Evolutionary conservation across 257 asterid species (phyloP), one percentile per base, ranked within the genome.

Genomic region (Penstemon barbatus): DNA sequence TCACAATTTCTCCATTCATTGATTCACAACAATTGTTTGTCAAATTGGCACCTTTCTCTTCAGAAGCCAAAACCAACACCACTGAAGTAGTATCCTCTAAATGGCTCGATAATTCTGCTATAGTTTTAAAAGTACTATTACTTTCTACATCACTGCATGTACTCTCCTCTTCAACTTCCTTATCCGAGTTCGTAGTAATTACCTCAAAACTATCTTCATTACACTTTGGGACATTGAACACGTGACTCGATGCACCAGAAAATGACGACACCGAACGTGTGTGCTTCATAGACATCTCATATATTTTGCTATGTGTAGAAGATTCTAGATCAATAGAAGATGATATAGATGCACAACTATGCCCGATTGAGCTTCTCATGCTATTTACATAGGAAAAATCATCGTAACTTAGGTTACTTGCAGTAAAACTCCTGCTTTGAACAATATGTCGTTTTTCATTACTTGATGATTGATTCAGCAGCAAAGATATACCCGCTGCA

Each of bases 291-390:
- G 79, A 71, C 38, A 51, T 58, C 66, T 85, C 96, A 64, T 77
- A 69, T 25, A 25, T 25, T 75, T 81, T 80, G 77, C 81, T 79
- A 77, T 80, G 90, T 63, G 77, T 86, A 41, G 78, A 74, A 44
- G 89, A 82, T 42, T 90, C 90, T 71, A 89, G 74, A 79, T 92
- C 98, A 72, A 80, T 63, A 63, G 97, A 92, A 61, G 98, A 89
- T 39, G 96, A 87, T 5, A 85, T 76, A 9, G 96, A 89, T 62
- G 81, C 83, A 79, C 85, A 84, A 50, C 87, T 86, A 68, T 80
- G 81, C 66, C 88, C 90, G 55, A 81, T 69, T 62, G 96, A 87
- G 83, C 97, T 92, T 80, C 91, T 82, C 80, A 83, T 73, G 82
- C 93, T 84, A 78, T 84, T 86, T 67, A 79, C 76, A 74, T 83